phyloP scores from a whole-genome alignment of 371 early-diverging fungal genomes.

The Mortierella sp. region DNA sequence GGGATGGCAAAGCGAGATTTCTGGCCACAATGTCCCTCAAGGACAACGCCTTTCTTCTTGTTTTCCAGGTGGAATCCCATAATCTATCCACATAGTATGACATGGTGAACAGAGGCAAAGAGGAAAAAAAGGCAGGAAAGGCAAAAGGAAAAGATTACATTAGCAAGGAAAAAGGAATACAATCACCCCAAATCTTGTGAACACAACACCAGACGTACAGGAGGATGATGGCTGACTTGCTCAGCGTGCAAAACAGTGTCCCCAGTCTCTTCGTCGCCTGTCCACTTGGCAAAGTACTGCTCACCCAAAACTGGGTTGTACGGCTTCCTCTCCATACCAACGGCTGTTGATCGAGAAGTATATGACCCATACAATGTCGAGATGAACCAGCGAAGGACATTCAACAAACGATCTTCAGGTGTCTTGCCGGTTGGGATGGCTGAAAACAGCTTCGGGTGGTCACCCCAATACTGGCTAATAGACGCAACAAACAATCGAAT shows the following conservation, averaged over 20 bases:
- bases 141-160: background rate
- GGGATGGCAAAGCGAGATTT: conserved; percentile 83
- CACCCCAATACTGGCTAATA: conserved; percentile 78
- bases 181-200: background rate
- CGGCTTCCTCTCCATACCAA: conserved; percentile 82
- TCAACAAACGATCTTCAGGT: conserved; percentile 77
- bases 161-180: background rate
- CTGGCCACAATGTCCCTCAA: conserved; percentile 84
- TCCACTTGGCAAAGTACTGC: conserved; percentile 78
- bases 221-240: conserved; percentile 86
- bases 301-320: conserved; percentile 91
- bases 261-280: conserved; percentile 68
- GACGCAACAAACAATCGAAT: background rate
- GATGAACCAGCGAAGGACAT: conserved; percentile 81
- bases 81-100: conserved; percentile 34
- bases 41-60: conserved; percentile 71
- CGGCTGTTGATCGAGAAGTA: conserved; percentile 52
- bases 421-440: conserved; percentile 66
- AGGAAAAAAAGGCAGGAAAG: background rate
- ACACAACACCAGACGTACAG: conserved; percentile 65
- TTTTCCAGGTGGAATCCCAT: conserved; percentile 78
- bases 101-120: background rate
- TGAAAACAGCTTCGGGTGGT: conserved; percentile 76
- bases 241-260: conserved; percentile 74
- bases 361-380: conserved; percentile 83